Evolutionary conservation across 768 basidiomycete species (phyloP), one percentile per base, ranked within the genome.

Genomic region (Russula dissimulans): DNA sequence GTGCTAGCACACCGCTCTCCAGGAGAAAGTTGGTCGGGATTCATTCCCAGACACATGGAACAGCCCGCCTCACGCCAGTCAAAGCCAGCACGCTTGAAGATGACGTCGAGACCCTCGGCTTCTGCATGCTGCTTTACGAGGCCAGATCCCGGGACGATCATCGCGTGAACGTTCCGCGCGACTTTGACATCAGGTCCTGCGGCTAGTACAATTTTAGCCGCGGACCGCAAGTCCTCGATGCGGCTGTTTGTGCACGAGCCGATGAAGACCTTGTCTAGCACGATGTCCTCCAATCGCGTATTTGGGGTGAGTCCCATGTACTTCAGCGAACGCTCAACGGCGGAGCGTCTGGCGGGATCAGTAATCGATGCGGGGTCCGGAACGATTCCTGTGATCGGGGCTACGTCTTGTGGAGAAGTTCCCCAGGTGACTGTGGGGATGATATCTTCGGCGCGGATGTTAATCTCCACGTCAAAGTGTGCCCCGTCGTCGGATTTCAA

Each of bases 31-130:
- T 83, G 81, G 69, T 85, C 83, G 29, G 82, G 81, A 75, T 85
- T 85, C 83, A 85, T 85, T 45, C 83, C 83, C 52, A 85, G 71
- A 72, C 83, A 85, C 83, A 85, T 85, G 31, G 83, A 85, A 71
- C 83, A 85, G 38, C 83, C 83, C 15, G 83, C 83, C 71, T 85
- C 83, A 63, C 83, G 74, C 83, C 83, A 84, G 67, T 85, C 83
- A 69, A 84, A 85, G 14, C 83, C 83, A 2, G 83, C 83, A 31
- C 79, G 79, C 70, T 76, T 80, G 77, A 85, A 82, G 69, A 85
- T 74, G 53, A 75, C 75, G 67, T 84, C 81, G 51, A 85, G 76
- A 17, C 83, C 83, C 68, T 85, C 83, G 47, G 79, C 78, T 71
- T 84, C 82, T 3, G 83, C 83, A 67, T 85, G 83, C 67, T 81